Conservation (phyloP, 2,329 filamentous ascomycete genomes). For the Penicillium sp. region DNA sequence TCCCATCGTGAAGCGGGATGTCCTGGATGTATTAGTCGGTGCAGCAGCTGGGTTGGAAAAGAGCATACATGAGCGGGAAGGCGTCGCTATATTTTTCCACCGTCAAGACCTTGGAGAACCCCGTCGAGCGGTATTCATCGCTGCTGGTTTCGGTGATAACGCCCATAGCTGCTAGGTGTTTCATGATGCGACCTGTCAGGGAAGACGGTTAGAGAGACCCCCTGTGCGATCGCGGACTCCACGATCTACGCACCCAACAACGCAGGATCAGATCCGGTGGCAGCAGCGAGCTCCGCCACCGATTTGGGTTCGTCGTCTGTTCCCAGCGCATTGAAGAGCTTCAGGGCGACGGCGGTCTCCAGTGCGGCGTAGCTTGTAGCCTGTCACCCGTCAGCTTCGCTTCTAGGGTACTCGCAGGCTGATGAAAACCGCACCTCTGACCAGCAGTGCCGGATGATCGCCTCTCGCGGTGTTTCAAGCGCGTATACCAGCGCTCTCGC, state of each 20-base stretch:
- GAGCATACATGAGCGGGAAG: slow-evolving; percentile 33
- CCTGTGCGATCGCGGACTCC: neutral
- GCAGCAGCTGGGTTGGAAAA: too few species aligned
- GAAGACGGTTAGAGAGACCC: neutral
- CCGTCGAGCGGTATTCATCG: slow-evolving; percentile 39
- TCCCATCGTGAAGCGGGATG: slow-evolving; percentile 30
- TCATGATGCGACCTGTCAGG: slow-evolving; percentile 34
- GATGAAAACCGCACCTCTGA: slow-evolving; percentile 36
- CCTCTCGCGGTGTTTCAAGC: slow-evolving; percentile 54
- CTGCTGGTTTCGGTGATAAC: slow-evolving; percentile 38
- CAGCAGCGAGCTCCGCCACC: slow-evolving; percentile 26
- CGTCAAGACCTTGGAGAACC: slow-evolving; percentile 36
- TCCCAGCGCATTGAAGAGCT: slow-evolving; percentile 27
- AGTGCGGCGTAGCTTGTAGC: slow-evolving; percentile 28
- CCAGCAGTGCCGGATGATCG: slow-evolving; percentile 55
- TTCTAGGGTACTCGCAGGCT: too few species aligned
- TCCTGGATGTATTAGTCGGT: slow-evolving; percentile 27
- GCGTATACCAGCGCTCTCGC: slow-evolving; percentile 28
- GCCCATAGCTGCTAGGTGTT: slow-evolving; percentile 42
- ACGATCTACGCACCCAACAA: slow-evolving; percentile 24
- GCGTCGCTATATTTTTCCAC: slow-evolving; percentile 29
- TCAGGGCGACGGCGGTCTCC: slow-evolving; percentile 28
- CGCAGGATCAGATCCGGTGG: slow-evolving; percentile 23
- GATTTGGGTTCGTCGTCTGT: slow-evolving; percentile 28
- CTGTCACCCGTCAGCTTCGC: neutral